Percentiles rank a stretch among this genome's conserved stretches.
These are phyloP conservation scores for Haberlea rhodopensis DNA, from an alignment of 257 asterid genomes.

Conservation along the genomic window DNA sequence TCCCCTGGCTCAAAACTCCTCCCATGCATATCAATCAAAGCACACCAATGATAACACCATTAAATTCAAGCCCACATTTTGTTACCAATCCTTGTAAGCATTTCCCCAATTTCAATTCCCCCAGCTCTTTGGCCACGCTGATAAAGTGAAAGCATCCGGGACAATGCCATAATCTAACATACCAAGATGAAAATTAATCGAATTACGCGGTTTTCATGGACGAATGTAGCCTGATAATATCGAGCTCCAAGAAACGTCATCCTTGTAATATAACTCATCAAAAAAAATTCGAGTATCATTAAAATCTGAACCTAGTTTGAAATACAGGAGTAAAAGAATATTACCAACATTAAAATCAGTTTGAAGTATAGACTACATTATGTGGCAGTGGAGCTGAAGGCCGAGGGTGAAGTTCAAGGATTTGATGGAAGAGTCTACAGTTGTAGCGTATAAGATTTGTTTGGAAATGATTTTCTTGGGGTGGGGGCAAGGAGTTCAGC, in stretches of 20 bases:
- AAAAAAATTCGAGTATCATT: slow-evolving; percentile 46
- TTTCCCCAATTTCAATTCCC: slow-evolving; percentile 42
- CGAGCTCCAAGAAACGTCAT: slow-evolving; percentile 85
- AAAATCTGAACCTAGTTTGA: slow-evolving; percentile 43
- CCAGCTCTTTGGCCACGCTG: slow-evolving; percentile 59
- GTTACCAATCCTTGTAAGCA: slow-evolving; percentile 61
- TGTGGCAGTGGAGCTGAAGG: slow-evolving; percentile 69
- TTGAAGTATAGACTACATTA: slow-evolving; percentile 58
- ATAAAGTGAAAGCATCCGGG: slow-evolving; percentile 60
- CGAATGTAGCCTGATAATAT: slow-evolving; percentile 77
- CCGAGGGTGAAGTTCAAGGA: slow-evolving; percentile 43
- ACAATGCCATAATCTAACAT: slow-evolving; percentile 55
- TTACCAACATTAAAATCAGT: slow-evolving; percentile 75
- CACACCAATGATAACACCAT: slow-evolving; percentile 57
- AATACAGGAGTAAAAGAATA: slow-evolving; percentile 65
- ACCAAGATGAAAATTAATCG: slow-evolving; percentile 40
- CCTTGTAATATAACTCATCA: slow-evolving; percentile 55
- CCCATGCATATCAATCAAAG: slow-evolving; percentile 87
- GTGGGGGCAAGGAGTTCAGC: slow-evolving; percentile 37
- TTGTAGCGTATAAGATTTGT: slow-evolving; percentile 52
- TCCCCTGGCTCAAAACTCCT: slow-evolving; percentile 32
- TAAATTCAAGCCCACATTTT: slow-evolving; percentile 45
- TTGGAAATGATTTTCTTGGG: slow-evolving; percentile 27
- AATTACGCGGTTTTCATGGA: slow-evolving; percentile 37
- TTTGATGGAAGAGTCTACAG: slow-evolving; percentile 54